Evolutionary conservation across 2,329 filamentous ascomycete species (phyloP).

Genomic region (Hawksworthiomyces lignivorus): DNA sequence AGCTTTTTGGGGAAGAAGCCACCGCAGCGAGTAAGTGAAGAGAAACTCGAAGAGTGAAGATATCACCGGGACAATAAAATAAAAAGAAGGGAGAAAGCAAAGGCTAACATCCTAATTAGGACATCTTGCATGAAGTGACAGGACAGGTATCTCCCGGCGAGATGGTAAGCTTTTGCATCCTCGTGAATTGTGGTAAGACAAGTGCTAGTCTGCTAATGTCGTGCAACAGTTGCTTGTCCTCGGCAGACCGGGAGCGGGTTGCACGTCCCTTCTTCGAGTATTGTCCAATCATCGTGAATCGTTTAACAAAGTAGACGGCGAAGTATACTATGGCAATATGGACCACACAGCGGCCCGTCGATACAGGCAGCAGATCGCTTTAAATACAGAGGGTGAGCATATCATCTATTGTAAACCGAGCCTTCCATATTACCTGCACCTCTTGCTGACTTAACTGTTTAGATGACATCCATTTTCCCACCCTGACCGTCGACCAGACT

Average conservation of each 20-base stretch:
- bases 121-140: slow-evolving; percentile 7
- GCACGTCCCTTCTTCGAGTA: slow-evolving; percentile 49
- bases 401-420: too few species aligned
- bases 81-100: too few species aligned
- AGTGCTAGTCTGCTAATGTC: too few species aligned
- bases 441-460: too few species aligned
- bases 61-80: background rate
- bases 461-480: slow-evolving; percentile 59
- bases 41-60: background rate
- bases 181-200: too few species aligned
- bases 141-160: slow-evolving; percentile 11
- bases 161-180: slow-evolving; percentile 4
- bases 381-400: slow-evolving; percentile 50
- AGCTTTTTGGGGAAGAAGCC: background rate
- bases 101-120: background rate
- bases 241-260: slow-evolving; percentile 49
- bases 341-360: slow-evolving; percentile 34
- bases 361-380: slow-evolving; percentile 32
- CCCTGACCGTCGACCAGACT: slow-evolving; percentile 59
- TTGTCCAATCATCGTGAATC: slow-evolving; percentile 62
- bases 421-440: too few species aligned
- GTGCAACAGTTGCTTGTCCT: slow-evolving; percentile 32
- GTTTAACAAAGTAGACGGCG: slow-evolving; percentile 56
- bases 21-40: background rate
- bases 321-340: slow-evolving; percentile 53